A percentile compares a stretch with the other conserved stretches of the same genome.
Evolutionary conservation across 208 protist species (phyloP).

Genomic region (Crithidia bombi): DNA sequence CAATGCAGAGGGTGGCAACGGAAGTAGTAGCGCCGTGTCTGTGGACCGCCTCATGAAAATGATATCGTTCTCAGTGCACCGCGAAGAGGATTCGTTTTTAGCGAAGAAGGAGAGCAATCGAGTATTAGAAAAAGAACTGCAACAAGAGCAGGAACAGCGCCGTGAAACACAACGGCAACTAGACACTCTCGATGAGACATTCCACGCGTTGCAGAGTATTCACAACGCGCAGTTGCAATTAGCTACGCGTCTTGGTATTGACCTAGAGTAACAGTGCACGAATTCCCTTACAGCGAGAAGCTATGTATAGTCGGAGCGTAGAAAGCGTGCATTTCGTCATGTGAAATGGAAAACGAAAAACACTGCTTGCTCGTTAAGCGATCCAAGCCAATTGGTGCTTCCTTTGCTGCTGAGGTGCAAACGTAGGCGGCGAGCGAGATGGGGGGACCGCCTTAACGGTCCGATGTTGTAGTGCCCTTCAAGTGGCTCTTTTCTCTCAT

Average conservation of each 20-base stretch:
- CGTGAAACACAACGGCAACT: conserved; percentile 35
- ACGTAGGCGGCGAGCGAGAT: too few relatives aligned
- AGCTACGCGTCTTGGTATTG: conserved; percentile 2
- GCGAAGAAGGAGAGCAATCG: conserved; percentile 73
- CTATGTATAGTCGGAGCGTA: too few relatives aligned
- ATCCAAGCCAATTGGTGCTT: too few relatives aligned
- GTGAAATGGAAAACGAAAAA: too few relatives aligned
- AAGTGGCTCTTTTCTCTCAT: too few relatives aligned
- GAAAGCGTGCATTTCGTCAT: too few relatives aligned
- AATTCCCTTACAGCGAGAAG: too few relatives aligned
- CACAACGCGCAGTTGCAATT: conserved; percentile 26
- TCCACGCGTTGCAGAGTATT: conserved; percentile 27
- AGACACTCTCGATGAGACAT: conserved; percentile 24
- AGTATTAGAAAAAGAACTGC: conserved; percentile 66
- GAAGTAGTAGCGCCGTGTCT: conserved; percentile 19
- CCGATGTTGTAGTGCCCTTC: too few relatives aligned
- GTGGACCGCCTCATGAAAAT: conserved; percentile 58
- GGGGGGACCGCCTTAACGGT: too few relatives aligned
- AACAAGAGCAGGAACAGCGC: conserved; percentile 42
- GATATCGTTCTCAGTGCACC: conserved; percentile 56
- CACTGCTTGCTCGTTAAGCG: too few relatives aligned
- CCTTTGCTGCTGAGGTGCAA: too few relatives aligned
- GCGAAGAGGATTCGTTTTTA: conserved; percentile 57
- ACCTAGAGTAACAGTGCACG: conserved; percentile 7
- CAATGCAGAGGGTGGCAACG: conserved; percentile 17